Percentiles rank a stretch among this genome's conserved stretches.
Evolutionary conservation across 768 basidiomycete species (phyloP).

Genomic region (Filobasidium floriforme): DNA sequence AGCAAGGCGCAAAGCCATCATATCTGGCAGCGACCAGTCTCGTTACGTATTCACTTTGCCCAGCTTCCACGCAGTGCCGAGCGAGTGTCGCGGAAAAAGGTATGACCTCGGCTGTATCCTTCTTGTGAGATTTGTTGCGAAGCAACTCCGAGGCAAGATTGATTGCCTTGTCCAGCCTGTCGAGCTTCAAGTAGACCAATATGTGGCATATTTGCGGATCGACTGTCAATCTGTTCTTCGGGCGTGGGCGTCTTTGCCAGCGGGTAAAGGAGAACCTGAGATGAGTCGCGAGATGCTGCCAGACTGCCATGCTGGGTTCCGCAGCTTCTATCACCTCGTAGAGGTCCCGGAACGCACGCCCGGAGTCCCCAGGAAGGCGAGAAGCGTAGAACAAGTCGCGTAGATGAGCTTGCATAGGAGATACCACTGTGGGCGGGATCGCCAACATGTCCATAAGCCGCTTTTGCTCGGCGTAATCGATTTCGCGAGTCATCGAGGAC

Average conservation of each 20-base stretch:
- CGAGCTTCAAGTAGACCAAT: neutral
- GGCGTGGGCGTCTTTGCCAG: neutral
- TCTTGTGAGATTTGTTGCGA: neutral
- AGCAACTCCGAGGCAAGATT: neutral
- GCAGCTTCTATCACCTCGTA: neutral
- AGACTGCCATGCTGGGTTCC: neutral
- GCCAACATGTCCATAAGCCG: neutral
- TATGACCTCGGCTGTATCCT: neutral
- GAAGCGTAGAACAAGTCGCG: neutral
- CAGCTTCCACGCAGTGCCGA: too few species aligned
- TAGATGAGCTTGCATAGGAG: neutral
- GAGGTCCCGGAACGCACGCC: neutral
- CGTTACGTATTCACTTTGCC: too few species aligned
- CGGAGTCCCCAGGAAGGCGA: neutral
- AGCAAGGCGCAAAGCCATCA: too few species aligned
- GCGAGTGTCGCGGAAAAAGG: neutral
- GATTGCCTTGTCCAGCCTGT: neutral
- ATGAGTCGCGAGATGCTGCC: neutral
- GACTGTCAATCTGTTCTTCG: neutral
- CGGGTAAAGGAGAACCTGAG: neutral
- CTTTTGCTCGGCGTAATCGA: neutral
- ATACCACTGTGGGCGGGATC: neutral
- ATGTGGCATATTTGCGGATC: neutral
- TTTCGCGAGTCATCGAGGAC: too few species aligned
- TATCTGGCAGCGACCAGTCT: too few species aligned